Percentiles rank a stretch among this genome's conserved stretches.
These are phyloP conservation scores for Hypoxylon cercidicola DNA, from an alignment of 495 filamentous ascomycete species.

Conservation along the genomic window DNA sequence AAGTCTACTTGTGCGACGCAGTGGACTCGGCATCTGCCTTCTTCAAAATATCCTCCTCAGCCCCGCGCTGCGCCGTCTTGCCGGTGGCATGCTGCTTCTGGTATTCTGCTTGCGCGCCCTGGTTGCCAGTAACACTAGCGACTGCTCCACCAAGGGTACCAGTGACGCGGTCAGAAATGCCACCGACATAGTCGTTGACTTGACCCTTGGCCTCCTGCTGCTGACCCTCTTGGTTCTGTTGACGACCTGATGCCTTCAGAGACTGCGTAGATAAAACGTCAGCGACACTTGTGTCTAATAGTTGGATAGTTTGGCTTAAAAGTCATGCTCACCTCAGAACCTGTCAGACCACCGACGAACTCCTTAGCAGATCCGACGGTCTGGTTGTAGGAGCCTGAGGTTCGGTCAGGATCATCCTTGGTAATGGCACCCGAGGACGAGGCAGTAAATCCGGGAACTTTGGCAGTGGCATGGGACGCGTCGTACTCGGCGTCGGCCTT, in stretches of 20 bases:
- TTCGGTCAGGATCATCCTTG: slow-evolving; percentile 76
- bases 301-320: not conserved
- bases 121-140: slow-evolving; percentile 78
- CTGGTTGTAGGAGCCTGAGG: slow-evolving; percentile 83
- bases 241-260: slow-evolving; percentile 75
- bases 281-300: not conserved
- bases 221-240: slow-evolving; percentile 85
- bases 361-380: slow-evolving; percentile 89
- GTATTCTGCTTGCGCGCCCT: slow-evolving; percentile 66
- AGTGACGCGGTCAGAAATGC: slow-evolving; percentile 74
- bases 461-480: slow-evolving; percentile 76
- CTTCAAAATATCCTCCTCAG: slow-evolving; percentile 84
- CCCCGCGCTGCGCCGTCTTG: slow-evolving; percentile 86
- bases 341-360: slow-evolving; percentile 76
- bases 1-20: slow-evolving; percentile 19
- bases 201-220: slow-evolving; percentile 86
- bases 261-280: slow-evolving; percentile 45
- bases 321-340: slow-evolving; percentile 66
- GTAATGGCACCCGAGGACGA: slow-evolving; percentile 76
- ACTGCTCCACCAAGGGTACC: slow-evolving; percentile 76
- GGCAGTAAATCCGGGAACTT: slow-evolving; percentile 73
- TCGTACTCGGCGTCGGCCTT: slow-evolving; percentile 72
- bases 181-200: slow-evolving; percentile 76
- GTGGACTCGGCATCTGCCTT: slow-evolving; percentile 59
- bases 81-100: slow-evolving; percentile 80